phyloP scores from a whole-genome alignment of 352 stramenopile species.

The Pythium angustatum region DNA sequence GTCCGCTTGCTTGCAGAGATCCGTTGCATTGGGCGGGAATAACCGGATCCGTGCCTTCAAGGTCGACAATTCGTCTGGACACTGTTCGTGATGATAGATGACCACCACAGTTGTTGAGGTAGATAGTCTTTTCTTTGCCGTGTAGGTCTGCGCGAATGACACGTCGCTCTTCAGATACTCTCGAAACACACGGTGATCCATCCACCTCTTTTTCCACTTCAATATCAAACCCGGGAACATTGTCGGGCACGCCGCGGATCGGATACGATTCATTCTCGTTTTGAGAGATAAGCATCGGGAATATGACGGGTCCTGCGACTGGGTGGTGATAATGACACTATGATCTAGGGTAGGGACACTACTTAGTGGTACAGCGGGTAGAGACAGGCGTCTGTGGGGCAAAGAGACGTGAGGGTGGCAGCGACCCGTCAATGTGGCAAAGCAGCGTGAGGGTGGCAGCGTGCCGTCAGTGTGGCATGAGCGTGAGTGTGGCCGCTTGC shows the following conservation, averaged over 20 bases:
- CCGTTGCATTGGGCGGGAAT: constrained; percentile 1
- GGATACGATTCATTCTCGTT: constrained; percentile 27
- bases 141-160: constrained; percentile 11
- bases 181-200: constrained; percentile 26
- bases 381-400: not conserved
- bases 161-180: constrained; percentile 28
- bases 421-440: not conserved
- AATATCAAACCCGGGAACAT: constrained; percentile 27
- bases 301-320: constrained; percentile 15
- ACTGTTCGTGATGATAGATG: constrained; percentile 1
- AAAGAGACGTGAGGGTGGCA: not conserved
- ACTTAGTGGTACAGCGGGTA: not conserved
- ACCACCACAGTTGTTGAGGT: constrained; percentile 9
- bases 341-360: no score
- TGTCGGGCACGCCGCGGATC: constrained; percentile 23
- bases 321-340: no score
- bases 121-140: not conserved
- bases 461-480: not conserved
- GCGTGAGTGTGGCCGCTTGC: not conserved
- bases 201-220: constrained; percentile 33
- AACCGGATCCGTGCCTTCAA: not conserved
- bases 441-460: not conserved
- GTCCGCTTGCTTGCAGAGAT: constrained; percentile 28
- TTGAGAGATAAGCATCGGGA: constrained; percentile 37
- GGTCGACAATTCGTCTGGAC: not conserved